Base-by-base conservation (phyloP, 257 asterid species). In the Plantago ovata region DNA sequence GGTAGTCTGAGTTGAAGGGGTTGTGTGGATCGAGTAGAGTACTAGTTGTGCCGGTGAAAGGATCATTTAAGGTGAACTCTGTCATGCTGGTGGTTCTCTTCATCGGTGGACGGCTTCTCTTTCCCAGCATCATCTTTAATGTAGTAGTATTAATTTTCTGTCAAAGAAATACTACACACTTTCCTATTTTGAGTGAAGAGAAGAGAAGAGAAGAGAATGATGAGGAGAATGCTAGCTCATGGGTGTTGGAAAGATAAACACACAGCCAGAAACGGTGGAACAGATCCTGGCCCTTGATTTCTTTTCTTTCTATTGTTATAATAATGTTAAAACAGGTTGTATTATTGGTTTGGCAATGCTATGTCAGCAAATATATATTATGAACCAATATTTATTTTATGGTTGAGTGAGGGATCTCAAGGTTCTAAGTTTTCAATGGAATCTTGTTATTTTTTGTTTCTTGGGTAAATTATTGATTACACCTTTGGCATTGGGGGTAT, bases 1-100 rank as follows among this genome's bases (percentile, higher is more conserved):
- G 53, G 42, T 45, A 38, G 49, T 33, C 46, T 48, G 2, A 44
- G 36, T 28, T 28, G 36, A 28, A 28, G 36, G 36, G 36, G 36
- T 28, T 28, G 36, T 28, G 36, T 3, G 36, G 36, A 8, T 28
- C 36, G 36, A n/a, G n/a, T n/a, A n/a, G n/a, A n/a, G n/a, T n/a
- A n/a, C n/a, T n/a, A n/a, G n/a, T 47, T 8, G 21, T 40, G 3
- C 40, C 20, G 69, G 14, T 63, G 78, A 55, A 71, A 49, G 72
- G 63, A 69, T 28, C 36, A 28, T 79, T 94, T 36, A 84, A 28
- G 19, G 68, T 69, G 72, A 89, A 83, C 75, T 77, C 84, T 32
- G 77, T 89, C 92, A 81, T 75, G 73, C 94, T 86, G 3, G 87
- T 70, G 5, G 89, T 89, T 59, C 95, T 86, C 79, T 84, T 84